Conservation (phyloP, 768 basidiomycete genomes). For the Cyclocybe cylindracea region DNA sequence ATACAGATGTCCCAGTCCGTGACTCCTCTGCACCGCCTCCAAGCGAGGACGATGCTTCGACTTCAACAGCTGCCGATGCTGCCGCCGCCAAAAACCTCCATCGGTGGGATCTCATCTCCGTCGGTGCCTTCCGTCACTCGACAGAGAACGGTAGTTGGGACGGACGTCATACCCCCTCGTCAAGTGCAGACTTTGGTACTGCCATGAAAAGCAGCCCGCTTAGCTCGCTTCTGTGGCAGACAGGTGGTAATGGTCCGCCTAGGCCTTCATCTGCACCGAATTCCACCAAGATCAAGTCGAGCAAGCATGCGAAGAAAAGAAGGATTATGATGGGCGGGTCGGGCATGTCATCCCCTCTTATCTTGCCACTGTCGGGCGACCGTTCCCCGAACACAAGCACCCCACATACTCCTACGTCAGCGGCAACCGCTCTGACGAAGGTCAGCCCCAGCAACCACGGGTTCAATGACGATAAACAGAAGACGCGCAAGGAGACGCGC, state of each 20-base stretch:
- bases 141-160: constrained; percentile 34
- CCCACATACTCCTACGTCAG: constrained; percentile 27
- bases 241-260: constrained; percentile 10
- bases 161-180: constrained; percentile 25
- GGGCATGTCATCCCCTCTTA: constrained; percentile 30
- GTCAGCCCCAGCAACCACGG: constrained; percentile 36
- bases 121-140: constrained; percentile 71
- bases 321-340: constrained; percentile 25
- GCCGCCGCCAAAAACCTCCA: constrained; percentile 48
- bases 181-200: constrained; percentile 44
- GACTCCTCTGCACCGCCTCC: no score
- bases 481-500: constrained; percentile 63
- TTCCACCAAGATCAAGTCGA: constrained; percentile 16
- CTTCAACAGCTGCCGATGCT: constrained; percentile 26
- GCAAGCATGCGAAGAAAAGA: constrained; percentile 28
- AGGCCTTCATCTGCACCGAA: constrained; percentile 7
- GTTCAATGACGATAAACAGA: constrained; percentile 31
- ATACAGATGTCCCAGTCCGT: background rate
- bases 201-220: constrained; percentile 58
- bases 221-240: constrained; percentile 56
- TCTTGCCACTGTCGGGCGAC: constrained; percentile 50
- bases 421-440: constrained; percentile 13
- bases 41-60: background rate
- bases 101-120: constrained; percentile 76
- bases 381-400: constrained; percentile 33